A percentile compares a stretch with the other conserved stretches of the same genome.
phyloP scores from a whole-genome alignment of 495 filamentous ascomycete genomes.

The Elasticomyces elasticus region DNA sequence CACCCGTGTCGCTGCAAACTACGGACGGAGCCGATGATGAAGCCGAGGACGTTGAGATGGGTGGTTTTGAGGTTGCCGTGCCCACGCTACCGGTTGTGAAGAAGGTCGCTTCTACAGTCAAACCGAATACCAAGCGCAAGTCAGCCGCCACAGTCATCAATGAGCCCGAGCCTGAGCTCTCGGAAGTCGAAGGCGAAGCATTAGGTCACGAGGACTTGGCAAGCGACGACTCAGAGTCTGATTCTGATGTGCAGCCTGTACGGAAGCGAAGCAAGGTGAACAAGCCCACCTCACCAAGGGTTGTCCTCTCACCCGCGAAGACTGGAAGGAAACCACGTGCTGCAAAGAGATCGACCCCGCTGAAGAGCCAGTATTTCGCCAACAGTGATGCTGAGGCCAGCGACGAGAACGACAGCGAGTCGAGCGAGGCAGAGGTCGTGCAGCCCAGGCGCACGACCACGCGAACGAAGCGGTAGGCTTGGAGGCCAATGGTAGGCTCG shows the following conservation, averaged over 20 bases:
- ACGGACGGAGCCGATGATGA: conserved; percentile 7
- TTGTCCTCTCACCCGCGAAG: background rate
- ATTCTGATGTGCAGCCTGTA: background rate
- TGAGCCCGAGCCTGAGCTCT: conserved; percentile 1
- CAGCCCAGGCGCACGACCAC: conserved; percentile 12
- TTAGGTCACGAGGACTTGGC: background rate
- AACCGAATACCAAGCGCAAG: background rate
- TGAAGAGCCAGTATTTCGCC: conserved; percentile 32
- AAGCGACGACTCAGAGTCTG: background rate
- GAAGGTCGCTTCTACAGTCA: background rate
- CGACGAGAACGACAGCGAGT: conserved; percentile 25
- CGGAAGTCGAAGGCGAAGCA: background rate
- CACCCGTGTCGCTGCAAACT: conserved; percentile 26
- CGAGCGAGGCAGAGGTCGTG: conserved; percentile 14
- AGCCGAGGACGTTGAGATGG: conserved; percentile 1
- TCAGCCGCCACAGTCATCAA: background rate
- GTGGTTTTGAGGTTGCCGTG: background rate
- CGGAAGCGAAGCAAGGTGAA: background rate
- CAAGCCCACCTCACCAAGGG: conserved; percentile 1
- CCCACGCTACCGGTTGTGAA: background rate
- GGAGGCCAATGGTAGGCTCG: background rate
- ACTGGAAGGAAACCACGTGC: conserved; percentile 19
- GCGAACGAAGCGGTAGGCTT: conserved; percentile 1
- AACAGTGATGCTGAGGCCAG: conserved; percentile 9
- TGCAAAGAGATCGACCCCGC: conserved; percentile 22